Evolutionary conservation across 2,329 filamentous ascomycete species (phyloP).

Genomic region (Aspergillus glaucus): DNA sequence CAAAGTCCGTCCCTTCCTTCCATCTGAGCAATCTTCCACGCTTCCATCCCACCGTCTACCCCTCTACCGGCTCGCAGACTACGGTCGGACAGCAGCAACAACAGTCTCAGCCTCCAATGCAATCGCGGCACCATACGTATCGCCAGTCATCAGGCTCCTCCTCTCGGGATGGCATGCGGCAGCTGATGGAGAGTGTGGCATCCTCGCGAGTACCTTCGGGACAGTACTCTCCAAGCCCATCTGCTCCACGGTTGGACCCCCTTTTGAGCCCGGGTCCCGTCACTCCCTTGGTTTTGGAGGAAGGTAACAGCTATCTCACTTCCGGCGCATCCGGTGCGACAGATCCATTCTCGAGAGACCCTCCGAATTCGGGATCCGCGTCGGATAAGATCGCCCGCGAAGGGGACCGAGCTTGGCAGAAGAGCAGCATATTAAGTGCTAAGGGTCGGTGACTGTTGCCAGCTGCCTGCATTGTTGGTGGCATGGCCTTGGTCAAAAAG

Average conservation of each 20-base stretch:
- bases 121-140: slow-evolving; percentile 25
- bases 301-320: slow-evolving; percentile 36
- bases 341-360: slow-evolving; percentile 15
- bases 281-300: slow-evolving; percentile 39
- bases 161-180: slow-evolving; percentile 32
- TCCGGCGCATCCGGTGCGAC: slow-evolving; percentile 23
- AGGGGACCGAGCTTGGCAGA: slow-evolving; percentile 24
- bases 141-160: slow-evolving; percentile 23
- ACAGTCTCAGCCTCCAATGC: slow-evolving; percentile 29
- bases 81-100: slow-evolving; percentile 13
- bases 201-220: slow-evolving; percentile 24
- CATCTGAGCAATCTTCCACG: slow-evolving; percentile 39
- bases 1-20: slow-evolving; percentile 32
- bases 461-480: no score
- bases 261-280: slow-evolving; percentile 42
- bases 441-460: slow-evolving; percentile 20
- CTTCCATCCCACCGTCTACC: slow-evolving; percentile 42
- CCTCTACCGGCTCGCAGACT: slow-evolving; percentile 19
- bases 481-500: no score
- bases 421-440: slow-evolving; percentile 19
- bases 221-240: slow-evolving; percentile 28
- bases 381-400: slow-evolving; percentile 30
- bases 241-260: slow-evolving; percentile 40
- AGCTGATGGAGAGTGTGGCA: slow-evolving; percentile 39
- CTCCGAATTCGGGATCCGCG: slow-evolving; percentile 17